Evolutionary conservation across 768 basidiomycete species (phyloP).

Genomic region (Boletellus ananiceps): DNA sequence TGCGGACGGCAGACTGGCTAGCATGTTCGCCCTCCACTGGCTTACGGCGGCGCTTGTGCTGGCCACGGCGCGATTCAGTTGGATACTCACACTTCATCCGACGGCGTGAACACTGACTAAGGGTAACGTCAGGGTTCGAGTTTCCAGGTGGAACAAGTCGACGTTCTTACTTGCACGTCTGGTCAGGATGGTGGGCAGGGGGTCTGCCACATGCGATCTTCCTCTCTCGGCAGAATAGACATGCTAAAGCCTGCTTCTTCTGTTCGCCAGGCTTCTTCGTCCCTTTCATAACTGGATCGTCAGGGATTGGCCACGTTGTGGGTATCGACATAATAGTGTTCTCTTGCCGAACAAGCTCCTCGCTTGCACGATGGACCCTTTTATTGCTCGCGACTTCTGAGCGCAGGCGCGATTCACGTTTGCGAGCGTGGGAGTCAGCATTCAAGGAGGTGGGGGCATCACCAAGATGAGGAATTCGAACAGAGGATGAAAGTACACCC

Average conservation of each 20-base stretch:
- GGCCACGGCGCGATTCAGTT: conserved; percentile 46
- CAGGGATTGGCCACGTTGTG: conserved; percentile 33
- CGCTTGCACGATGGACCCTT: conserved; percentile 26
- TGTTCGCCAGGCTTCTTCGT: conserved; percentile 34
- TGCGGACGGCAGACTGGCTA: conserved; percentile 15
- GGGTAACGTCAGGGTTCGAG: conserved; percentile 16
- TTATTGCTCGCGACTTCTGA: conserved; percentile 26
- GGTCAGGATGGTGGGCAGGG: conserved; percentile 32
- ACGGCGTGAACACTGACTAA: conserved; percentile 46
- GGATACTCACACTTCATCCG: conserved; percentile 44
- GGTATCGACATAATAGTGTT: conserved; percentile 17
- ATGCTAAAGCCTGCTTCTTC: conserved; percentile 45
- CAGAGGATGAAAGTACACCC: conserved; percentile 7
- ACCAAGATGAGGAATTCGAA: conserved; percentile 14
- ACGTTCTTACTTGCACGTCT: conserved; percentile 44
- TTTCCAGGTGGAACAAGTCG: conserved; percentile 2
- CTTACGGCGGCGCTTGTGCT: conserved; percentile 39
- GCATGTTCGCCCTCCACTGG: conserved; percentile 24
- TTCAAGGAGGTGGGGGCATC: conserved; percentile 6
- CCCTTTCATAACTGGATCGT: conserved; percentile 30
- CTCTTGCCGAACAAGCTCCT: conserved; percentile 29
- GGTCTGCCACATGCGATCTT: conserved; percentile 49
- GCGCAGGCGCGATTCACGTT: conserved; percentile 20
- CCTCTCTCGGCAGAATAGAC: conserved; percentile 46
- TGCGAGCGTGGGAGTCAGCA: conserved; percentile 15